Conservation (phyloP, 2,329 filamentous ascomycete species). For the Fusarium napiforme region DNA sequence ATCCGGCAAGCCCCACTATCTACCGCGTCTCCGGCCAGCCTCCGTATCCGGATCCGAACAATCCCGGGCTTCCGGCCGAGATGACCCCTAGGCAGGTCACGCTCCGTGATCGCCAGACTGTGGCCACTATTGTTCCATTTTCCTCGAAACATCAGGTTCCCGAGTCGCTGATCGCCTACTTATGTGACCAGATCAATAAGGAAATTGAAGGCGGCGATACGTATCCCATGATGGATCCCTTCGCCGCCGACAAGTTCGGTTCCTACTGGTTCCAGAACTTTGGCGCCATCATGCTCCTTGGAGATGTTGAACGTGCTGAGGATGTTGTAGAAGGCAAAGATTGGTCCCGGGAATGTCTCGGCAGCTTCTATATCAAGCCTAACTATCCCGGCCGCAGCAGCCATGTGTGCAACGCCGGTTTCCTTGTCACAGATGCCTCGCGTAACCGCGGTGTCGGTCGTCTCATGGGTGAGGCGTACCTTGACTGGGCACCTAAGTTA, state of each 20-base stretch:
- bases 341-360: slow-evolving; percentile 84
- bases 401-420: slow-evolving; percentile 89
- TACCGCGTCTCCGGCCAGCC: slow-evolving; percentile 74
- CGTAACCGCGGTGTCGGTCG: slow-evolving; percentile 80
- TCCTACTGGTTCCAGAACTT: slow-evolving; percentile 94
- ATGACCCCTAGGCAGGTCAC: slow-evolving; percentile 82
- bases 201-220: slow-evolving; percentile 94
- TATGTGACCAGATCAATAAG: slow-evolving; percentile 85
- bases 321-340: slow-evolving; percentile 71
- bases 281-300: slow-evolving; percentile 86
- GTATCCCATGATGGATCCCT: slow-evolving; percentile 85
- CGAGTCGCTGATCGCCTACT: slow-evolving; percentile 76
- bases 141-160: slow-evolving; percentile 82
- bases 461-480: slow-evolving; percentile 79
- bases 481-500: slow-evolving; percentile 82
- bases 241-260: slow-evolving; percentile 79
- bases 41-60: slow-evolving; percentile 71
- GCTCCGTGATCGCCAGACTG: slow-evolving; percentile 83
- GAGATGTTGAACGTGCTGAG: slow-evolving; percentile 73
- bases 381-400: slow-evolving; percentile 93
- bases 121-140: slow-evolving; percentile 86
- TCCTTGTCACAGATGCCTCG: slow-evolving; percentile 78
- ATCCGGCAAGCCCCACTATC: slow-evolving; percentile 76
- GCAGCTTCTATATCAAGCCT: slow-evolving; percentile 93
- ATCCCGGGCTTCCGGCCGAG: slow-evolving; percentile 72